Evolutionary conservation across 73 alveolate species (phyloP).

Genomic region (Paramecium caudatum): DNA sequence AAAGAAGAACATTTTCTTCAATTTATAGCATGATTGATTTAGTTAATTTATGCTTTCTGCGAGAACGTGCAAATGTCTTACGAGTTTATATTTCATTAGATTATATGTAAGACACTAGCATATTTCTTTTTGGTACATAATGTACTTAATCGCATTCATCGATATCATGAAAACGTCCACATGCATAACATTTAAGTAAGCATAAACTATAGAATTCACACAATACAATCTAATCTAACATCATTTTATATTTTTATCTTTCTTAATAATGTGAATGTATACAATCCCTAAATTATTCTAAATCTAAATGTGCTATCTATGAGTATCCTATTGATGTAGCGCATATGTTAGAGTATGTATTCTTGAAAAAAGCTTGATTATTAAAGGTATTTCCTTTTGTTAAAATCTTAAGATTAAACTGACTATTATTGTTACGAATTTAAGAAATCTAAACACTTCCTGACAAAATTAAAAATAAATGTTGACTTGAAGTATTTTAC

Average conservation of each 20-base stretch:
- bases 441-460: conserved; percentile 18
- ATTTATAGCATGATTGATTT: background rate
- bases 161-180: conserved; percentile 40
- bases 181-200: conserved; percentile 44
- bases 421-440: background rate
- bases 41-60: background rate
- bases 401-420: conserved; percentile 17
- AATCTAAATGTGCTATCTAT: background rate
- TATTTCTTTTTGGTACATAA: conserved; percentile 3
- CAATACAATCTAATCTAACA: conserved; percentile 40
- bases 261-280: background rate
- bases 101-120: background rate
- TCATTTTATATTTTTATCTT: conserved; percentile 34
- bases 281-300: background rate
- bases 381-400: background rate
- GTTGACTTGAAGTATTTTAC: background rate
- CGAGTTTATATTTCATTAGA: background rate
- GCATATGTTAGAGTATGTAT: background rate
- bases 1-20: background rate
- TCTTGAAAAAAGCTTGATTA: conserved; percentile 25
- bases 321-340: background rate
- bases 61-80: background rate
- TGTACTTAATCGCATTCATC: conserved; percentile 44
- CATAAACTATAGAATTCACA: background rate
- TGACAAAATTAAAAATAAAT: background rate